Evolutionary conservation across 2,329 filamentous ascomycete species (phyloP).

Genomic region (Penicillium sp.): DNA sequence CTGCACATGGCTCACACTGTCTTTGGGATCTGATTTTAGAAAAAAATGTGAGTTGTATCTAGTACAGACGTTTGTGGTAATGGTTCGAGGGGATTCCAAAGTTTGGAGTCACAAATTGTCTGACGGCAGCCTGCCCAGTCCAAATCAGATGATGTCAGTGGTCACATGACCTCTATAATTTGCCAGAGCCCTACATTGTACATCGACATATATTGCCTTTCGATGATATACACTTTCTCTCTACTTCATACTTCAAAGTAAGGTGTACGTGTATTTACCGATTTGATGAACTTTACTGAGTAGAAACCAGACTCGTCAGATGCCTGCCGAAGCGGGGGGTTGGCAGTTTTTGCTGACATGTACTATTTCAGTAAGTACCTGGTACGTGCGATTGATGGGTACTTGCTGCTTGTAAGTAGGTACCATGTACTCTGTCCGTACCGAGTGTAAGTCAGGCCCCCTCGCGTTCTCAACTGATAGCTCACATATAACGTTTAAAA

Average conservation of each 20-base stretch:
- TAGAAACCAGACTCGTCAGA: background rate
- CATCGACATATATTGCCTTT: background rate
- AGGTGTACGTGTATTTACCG: background rate
- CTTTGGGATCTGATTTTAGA: conserved; percentile 1
- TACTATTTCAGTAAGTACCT: background rate
- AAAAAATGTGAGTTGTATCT: conserved; percentile 2
- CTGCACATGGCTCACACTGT: conserved; percentile 51
- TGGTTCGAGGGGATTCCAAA: background rate
- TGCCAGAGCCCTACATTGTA: background rate
- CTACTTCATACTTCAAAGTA: background rate
- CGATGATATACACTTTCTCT: background rate
- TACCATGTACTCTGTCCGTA: background rate
- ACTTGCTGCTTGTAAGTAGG: background rate
- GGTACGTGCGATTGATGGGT: background rate
- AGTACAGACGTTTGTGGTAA: background rate
- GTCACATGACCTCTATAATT: conserved; percentile 4
- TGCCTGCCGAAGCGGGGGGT: conserved; percentile 3
- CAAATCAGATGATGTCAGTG: conserved; percentile 18
- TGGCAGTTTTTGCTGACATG: background rate
- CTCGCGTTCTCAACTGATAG: conserved; percentile 11
- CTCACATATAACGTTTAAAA: conserved; percentile 7
- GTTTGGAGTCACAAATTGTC: conserved; percentile 1
- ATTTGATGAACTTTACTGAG: background rate
- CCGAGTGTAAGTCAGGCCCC: background rate
- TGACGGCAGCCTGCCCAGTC: conserved; percentile 11